Base-by-base conservation (phyloP, 805 yeast genomes). In the Cyberlindnera euphorbiae region DNA sequence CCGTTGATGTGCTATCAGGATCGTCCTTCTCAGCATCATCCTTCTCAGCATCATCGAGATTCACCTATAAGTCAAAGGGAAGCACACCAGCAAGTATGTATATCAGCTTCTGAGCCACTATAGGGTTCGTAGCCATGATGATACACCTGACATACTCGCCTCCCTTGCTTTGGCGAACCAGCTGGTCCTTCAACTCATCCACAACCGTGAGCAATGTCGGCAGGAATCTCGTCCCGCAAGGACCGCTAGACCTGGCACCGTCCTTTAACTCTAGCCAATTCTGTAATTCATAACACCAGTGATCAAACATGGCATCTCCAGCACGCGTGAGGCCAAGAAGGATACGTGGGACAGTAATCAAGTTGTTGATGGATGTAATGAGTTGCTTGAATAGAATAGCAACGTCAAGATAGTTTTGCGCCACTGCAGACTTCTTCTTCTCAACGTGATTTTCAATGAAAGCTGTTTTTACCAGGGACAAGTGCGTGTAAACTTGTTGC, bases 81-180 rank as follows among this genome's bases (percentile, higher is more conserved):
- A 77, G 53, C 17, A 77, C 39, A 0, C 75, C 81, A 35, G 74
- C 66, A 8, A 77, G 43, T 7, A 77, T 69, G 38, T 74, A 76
- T 0, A 76, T 60, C 36, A 77, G 56, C 49, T 75, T 75, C 46
- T 76, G 77, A 2, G 82, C 79, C 8, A 77, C 78, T 7, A 70
- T 70, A 24, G 77, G 74, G 48, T 77, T 77, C 12, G 77, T 72
- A 0, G 82, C 75, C 71, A 75, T 66, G 4, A 77, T 62, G 1
- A 75, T 75, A 1, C 77, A 62, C 29, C 81, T 61, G 7, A 71
- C 62, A n/a, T 66, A 53, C 28, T 63, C 68, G 16, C 40, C 45
- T 2, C 19, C 21, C 8, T 30, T 14, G 11, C 32, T 33, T 4
- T 38, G 27, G 18, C 36, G 17, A 2, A 49, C 41, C 14, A 52